Base-by-base conservation (phyloP, 2,329 filamentous ascomycete species). In the Verticillium longisporum region DNA sequence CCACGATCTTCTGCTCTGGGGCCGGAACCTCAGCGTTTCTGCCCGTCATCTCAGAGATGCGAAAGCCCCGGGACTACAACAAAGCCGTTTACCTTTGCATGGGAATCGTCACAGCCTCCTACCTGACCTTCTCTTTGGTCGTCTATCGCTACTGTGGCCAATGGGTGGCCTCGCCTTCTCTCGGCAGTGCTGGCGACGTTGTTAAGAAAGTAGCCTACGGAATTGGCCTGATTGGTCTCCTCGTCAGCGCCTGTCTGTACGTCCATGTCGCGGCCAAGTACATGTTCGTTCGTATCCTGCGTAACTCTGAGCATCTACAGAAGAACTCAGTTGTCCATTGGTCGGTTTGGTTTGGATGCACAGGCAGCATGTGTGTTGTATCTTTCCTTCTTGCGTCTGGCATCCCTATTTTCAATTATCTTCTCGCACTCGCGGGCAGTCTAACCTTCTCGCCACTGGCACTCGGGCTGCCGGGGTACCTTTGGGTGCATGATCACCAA, bases 11-110 rank as follows among this genome's bases (percentile, higher is more conserved):
- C 71, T 80, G 83, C 61, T 84, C 83, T 2, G 80, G 78, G 6
- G 82, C 84, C 0, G 83, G 81, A 18, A 87, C 84, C 0, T 82
- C 80, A 0, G 83, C 83, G 1, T 88, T 88, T 67, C 72, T 88
- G 1, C 84, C 85, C 4, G 83, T 89, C 61, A 88, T 88, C 59
- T 83, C 81, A 0, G 87, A 89, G 73, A 89, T 89, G 85, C 76
- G 74, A 53, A 76, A 78, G 34, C 85, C 86, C 0, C 76, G 75
- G 21, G 83, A 87, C 65, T 88, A 83, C 70, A 79, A 78, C 62
- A 87, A 87, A 69, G 80, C 86, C 0, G 75, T 88, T 0, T 86
- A 80, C 67, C 71, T 80, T 14, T 85, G 82, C 70, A 86, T 86
- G 83, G 74, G 71, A 15, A 71, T 88, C 58, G 83, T 86, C 4